A percentile compares a stretch with the other conserved stretches of the same genome.
Evolutionary conservation across 768 basidiomycete genomes (phyloP).

Genomic region (Leccinum incarnatum): DNA sequence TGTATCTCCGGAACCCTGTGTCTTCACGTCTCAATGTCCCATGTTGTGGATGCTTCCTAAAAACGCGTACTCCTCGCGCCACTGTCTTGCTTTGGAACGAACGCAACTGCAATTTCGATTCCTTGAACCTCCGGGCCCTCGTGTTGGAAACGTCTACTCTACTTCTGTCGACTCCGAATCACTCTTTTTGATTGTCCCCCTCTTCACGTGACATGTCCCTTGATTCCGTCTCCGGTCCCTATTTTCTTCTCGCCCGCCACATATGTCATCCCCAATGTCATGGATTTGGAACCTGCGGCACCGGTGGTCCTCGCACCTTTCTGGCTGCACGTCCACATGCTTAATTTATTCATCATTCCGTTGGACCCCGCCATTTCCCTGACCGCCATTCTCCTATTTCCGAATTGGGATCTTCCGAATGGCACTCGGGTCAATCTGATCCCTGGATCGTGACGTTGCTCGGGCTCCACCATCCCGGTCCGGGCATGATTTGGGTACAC

Average conservation of each 20-base stretch:
- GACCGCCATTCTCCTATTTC: constrained; percentile 4
- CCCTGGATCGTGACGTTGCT: constrained; percentile 10
- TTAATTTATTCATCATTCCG: constrained; percentile 3
- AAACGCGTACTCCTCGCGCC: constrained; percentile 1
- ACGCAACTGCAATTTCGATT: constrained; percentile 24
- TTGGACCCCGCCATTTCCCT: constrained; percentile 2
- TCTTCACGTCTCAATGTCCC: constrained; percentile 8
- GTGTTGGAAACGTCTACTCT: constrained; percentile 12
- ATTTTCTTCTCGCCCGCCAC: constrained; percentile 1
- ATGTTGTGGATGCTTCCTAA: constrained; percentile 6
- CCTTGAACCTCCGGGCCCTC: constrained; percentile 28
- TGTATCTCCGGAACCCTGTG: constrained; percentile 19
- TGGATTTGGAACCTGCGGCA: constrained; percentile 17
- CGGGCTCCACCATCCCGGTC: constrained; percentile 1
- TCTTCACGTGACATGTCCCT: constrained; percentile 1
- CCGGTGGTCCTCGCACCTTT: constrained; percentile 1
- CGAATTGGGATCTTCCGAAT: constrained; percentile 13
- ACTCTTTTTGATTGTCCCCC: neutral
- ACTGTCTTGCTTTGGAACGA: constrained; percentile 11
- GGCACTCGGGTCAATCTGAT: constrained; percentile 1
- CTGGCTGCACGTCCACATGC: neutral
- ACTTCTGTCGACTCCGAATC: constrained; percentile 6
- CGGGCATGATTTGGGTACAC: neutral
- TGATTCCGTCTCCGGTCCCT: neutral
- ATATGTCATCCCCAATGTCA: neutral